Conservation (phyloP, 345 rosid genomes). For the Pistacia vera region DNA sequence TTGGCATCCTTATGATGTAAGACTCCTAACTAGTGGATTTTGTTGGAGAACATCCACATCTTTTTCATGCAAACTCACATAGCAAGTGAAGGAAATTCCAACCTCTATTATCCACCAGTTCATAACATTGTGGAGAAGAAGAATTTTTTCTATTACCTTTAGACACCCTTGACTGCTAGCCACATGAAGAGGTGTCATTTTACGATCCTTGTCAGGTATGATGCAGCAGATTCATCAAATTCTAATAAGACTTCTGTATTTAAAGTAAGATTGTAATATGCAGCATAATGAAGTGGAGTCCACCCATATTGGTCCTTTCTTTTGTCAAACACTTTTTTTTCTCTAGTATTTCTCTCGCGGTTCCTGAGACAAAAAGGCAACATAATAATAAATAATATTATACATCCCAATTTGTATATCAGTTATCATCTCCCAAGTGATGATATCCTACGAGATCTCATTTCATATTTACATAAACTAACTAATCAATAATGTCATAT, state of each 20-base stretch:
- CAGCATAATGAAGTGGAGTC: neutral
- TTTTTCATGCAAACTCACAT: neutral
- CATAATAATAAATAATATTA: too few relatives aligned
- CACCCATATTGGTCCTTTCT: neutral
- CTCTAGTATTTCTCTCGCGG: neutral
- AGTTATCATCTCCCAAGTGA: too few relatives aligned
- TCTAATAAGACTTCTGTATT: neutral
- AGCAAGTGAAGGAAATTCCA: constrained; percentile 11
- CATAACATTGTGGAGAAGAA: constrained; percentile 1
- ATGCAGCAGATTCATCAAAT: neutral
- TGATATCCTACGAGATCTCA: too few relatives aligned
- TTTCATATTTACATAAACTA: too few relatives aligned
- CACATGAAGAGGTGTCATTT: constrained; percentile 15
- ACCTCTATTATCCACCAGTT: neutral
- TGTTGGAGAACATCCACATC: neutral
- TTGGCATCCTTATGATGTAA: neutral
- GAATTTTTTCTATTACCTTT: neutral
- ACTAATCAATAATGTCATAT: too few relatives aligned
- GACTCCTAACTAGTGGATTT: constrained; percentile 1
- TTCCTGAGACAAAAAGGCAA: too few relatives aligned
- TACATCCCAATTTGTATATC: too few relatives aligned
- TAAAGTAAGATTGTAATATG: too few relatives aligned
- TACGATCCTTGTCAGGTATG: neutral
- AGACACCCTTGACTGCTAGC: constrained; percentile 1
- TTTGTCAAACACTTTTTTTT: neutral